These are phyloP conservation scores for Aethionema arabicum DNA, from an alignment of 345 rosid species.

Conservation along the genomic window DNA sequence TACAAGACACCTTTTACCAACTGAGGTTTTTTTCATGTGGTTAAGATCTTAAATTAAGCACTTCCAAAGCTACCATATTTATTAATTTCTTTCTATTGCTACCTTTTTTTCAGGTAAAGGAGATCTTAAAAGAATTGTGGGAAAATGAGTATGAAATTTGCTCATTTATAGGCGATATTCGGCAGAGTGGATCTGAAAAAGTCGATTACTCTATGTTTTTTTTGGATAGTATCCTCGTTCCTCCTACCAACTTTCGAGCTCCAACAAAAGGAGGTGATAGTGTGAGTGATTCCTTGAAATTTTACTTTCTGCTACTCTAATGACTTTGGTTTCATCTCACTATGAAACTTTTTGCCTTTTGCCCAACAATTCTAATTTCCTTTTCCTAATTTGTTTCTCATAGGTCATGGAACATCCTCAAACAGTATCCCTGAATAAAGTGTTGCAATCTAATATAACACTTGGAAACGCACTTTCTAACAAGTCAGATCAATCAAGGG, in stretches of 20 bases:
- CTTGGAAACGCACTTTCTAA: constrained; percentile 64
- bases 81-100: constrained; percentile 15
- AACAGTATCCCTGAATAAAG: constrained; percentile 71
- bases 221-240: constrained; percentile 73
- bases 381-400: constrained; percentile 26
- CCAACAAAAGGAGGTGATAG: constrained; percentile 84
- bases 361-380: not conserved
- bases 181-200: constrained; percentile 53
- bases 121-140: constrained; percentile 64
- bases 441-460: constrained; percentile 58
- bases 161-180: constrained; percentile 73
- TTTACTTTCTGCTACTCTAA: constrained; percentile 7
- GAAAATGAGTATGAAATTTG: constrained; percentile 75
- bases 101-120: constrained; percentile 53
- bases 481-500: constrained; percentile 37
- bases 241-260: constrained; percentile 88
- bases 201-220: constrained; percentile 69
- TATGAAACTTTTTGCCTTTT: constrained; percentile 16
- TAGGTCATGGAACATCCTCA: constrained; percentile 95
- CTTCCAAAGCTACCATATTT: not conserved
- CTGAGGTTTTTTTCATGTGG: constrained; percentile 52
- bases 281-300: constrained; percentile 51
- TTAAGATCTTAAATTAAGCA: constrained; percentile 2
- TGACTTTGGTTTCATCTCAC: constrained; percentile 17
- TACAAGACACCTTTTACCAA: constrained; percentile 61